These are phyloP conservation scores for Triticum urartu DNA, from an alignment of 176 grass and related monocot species.

Conservation along the genomic window DNA sequence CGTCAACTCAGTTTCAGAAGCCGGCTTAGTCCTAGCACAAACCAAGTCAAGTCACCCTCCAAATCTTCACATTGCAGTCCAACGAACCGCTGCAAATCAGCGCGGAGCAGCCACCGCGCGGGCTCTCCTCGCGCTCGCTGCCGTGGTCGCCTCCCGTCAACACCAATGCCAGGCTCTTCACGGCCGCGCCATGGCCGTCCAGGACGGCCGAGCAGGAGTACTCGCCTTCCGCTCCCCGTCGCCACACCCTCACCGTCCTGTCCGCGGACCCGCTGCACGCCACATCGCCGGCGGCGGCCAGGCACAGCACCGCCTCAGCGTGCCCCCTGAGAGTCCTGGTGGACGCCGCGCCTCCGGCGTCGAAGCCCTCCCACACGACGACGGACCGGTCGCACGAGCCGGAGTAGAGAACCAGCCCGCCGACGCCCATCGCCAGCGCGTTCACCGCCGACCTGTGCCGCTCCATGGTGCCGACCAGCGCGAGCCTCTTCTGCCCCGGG, in stretches of 20 bases:
- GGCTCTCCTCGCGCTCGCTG: background rate
- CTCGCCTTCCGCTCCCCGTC: constrained; percentile 8
- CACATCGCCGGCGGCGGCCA: constrained; percentile 41
- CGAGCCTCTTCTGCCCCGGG: constrained; percentile 29
- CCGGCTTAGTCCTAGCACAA: background rate
- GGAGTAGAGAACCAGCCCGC: constrained; percentile 63
- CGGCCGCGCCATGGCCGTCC: constrained; percentile 61
- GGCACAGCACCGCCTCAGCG: constrained; percentile 50
- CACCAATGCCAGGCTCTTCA: constrained; percentile 58
- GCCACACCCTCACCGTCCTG: constrained; percentile 69
- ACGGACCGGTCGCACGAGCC: constrained; percentile 57
- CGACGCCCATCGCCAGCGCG: constrained; percentile 51
- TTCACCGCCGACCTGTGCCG: constrained; percentile 60
- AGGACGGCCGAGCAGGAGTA: constrained; percentile 65
- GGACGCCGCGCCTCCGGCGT: constrained; percentile 16
- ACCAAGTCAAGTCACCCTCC: constrained; percentile 31
- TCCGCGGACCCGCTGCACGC: constrained; percentile 79
- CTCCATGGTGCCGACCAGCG: constrained; percentile 39
- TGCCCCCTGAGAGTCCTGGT: constrained; percentile 46
- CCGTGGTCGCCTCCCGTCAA: background rate
- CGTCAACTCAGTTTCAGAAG: background rate
- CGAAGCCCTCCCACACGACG: constrained; percentile 53
- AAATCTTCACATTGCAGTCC: constrained; percentile 59
- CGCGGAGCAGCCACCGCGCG: background rate
- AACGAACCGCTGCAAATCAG: constrained; percentile 53